phyloP scores from a whole-genome alignment of 257 asterid genomes.

The Penstemon newberryi region DNA sequence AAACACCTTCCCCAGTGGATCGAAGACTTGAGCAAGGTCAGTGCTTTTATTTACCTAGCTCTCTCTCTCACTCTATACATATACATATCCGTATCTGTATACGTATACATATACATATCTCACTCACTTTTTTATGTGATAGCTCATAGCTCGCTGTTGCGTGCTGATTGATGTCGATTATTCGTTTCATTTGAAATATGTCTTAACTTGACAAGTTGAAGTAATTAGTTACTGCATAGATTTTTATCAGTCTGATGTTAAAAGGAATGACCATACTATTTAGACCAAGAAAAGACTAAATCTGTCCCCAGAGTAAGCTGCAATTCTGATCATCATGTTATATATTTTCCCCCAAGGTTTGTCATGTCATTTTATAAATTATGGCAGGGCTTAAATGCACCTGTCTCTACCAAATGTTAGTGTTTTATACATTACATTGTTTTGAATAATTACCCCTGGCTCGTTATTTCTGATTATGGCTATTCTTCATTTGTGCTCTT shows the following conservation, averaged over 20 bases:
- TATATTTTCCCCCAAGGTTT: constrained; percentile 11
- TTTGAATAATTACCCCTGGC: constrained; percentile 7
- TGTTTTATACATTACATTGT: constrained; percentile 8
- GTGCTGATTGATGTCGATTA: not conserved
- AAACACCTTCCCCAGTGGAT: constrained; percentile 49
- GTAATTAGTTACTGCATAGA: constrained; percentile 7
- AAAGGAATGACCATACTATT: not conserved
- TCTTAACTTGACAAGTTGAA: constrained; percentile 11
- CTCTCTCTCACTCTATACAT: not conserved
- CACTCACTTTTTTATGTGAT: not conserved
- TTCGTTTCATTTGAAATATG: not conserved
- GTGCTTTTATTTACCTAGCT: constrained; percentile 19
- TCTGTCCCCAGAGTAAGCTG: not conserved
- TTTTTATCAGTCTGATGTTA: not conserved
- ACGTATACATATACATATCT: too few species aligned
- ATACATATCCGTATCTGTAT: too few species aligned
- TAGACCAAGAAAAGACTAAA: constrained; percentile 1
- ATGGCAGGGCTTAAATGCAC: constrained; percentile 23
- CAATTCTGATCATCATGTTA: not conserved
- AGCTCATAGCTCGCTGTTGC: not conserved
- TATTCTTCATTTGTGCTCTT: constrained; percentile 19
- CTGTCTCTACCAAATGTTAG: constrained; percentile 7
- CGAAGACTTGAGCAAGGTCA: constrained; percentile 64
- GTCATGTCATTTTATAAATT: not conserved
- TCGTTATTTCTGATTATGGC: constrained; percentile 15